Percentiles rank a stretch among this genome's conserved stretches.
Conservation (phyloP, 1,139 yeast genomes). For the Debaryomyces sp. region DNA sequence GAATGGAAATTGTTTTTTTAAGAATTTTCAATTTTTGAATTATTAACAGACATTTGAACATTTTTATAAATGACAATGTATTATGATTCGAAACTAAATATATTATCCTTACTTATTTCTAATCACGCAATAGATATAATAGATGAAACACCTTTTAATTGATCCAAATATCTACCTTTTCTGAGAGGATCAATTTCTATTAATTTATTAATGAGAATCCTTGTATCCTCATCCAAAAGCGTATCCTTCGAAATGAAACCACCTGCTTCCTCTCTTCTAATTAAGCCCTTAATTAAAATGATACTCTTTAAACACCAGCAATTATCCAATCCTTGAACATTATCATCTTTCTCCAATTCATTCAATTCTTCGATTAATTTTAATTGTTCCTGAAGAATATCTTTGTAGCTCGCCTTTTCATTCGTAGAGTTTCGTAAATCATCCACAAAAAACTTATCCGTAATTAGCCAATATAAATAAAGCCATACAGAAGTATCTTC, state of each 20-base stretch:
- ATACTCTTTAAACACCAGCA: constrained; percentile 69
- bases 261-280: constrained; percentile 19
- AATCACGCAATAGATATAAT: constrained; percentile 1
- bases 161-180: constrained; percentile 57
- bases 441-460: constrained; percentile 50
- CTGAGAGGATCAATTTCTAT: constrained; percentile 71
- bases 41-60: background rate
- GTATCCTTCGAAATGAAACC: constrained; percentile 8
- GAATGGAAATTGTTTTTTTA: background rate
- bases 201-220: constrained; percentile 42
- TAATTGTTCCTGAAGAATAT: constrained; percentile 42
- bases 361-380: constrained; percentile 55
- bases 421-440: constrained; percentile 23
- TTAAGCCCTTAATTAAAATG: constrained; percentile 43
- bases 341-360: constrained; percentile 60
- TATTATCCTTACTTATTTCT: background rate
- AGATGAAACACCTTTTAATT: constrained; percentile 20
- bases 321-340: constrained; percentile 54
- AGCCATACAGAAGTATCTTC: constrained; percentile 95
- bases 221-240: constrained; percentile 26
- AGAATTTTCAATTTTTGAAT: background rate
- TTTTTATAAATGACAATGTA: background rate
- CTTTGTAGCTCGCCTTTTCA: constrained; percentile 17
- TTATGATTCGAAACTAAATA: background rate
- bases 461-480: constrained; percentile 80